Evolutionary conservation across 169 alveolate species (phyloP).

Genomic region (Cryptosporidium tyzzeri): DNA sequence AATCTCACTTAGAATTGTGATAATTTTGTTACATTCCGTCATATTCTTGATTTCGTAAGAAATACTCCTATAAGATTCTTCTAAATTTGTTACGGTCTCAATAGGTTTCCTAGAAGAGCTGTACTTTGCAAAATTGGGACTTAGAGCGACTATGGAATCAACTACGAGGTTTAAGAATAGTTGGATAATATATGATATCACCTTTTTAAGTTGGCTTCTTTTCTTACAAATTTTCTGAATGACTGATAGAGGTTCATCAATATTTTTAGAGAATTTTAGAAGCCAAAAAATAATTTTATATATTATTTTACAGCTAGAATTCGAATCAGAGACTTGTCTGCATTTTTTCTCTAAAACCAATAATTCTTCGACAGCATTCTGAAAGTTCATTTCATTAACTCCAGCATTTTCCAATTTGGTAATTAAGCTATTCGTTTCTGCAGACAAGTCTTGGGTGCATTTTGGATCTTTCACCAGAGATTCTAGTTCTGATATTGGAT

Average conservation of each 20-base stretch:
- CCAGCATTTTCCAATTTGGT: conserved; percentile 24
- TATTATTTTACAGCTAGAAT: conserved; percentile 59
- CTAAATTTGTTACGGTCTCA: background rate
- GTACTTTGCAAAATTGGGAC: conserved; percentile 20
- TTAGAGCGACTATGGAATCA: conserved; percentile 9
- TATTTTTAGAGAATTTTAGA: conserved; percentile 29
- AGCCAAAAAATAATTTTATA: conserved; percentile 65
- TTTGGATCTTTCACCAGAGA: conserved; percentile 77
- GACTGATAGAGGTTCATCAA: conserved; percentile 24
- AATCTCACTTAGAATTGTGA: conserved; percentile 48
- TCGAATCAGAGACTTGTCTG: conserved; percentile 72
- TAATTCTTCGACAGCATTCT: conserved; percentile 42
- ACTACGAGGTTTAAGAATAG: conserved; percentile 2
- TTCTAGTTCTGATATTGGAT: conserved; percentile 63
- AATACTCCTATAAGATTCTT: conserved; percentile 1
- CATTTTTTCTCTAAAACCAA: conserved; percentile 66
- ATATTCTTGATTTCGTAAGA: conserved; percentile 47
- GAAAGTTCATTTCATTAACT: conserved; percentile 17
- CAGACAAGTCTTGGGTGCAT: conserved; percentile 66
- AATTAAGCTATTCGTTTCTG: conserved; percentile 43
- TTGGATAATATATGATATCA: conserved; percentile 47
- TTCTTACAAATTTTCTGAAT: conserved; percentile 74
- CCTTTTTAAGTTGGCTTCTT: conserved; percentile 82
- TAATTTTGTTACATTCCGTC: conserved; percentile 61
- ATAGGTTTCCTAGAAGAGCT: background rate